Conservation (phyloP, 139 green algal species). For the Zygnema circumcarinatum region DNA sequence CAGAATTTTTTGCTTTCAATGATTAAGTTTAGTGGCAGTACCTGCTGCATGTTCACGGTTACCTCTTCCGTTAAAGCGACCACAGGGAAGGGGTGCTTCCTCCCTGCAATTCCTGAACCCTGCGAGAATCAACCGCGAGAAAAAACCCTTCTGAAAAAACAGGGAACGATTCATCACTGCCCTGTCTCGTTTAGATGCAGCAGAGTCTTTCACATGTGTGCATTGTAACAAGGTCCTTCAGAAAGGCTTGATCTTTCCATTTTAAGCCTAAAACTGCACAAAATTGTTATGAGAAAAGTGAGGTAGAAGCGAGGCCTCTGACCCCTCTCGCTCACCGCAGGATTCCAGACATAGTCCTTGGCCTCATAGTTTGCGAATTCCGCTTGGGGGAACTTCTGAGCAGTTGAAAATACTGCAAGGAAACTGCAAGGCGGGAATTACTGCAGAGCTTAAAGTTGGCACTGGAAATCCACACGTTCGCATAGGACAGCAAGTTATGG, state of each 20-base stretch:
- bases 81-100: not conserved
- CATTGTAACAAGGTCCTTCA: too few relatives aligned
- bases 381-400: slow-evolving; percentile 7
- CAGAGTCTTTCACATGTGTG: too few relatives aligned
- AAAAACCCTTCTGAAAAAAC: not conserved
- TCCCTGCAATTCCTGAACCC: not conserved
- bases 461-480: too few relatives aligned
- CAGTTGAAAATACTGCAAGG: slow-evolving; percentile 2
- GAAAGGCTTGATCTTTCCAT: too few relatives aligned
- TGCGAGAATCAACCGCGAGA: not conserved
- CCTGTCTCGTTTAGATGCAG: too few relatives aligned
- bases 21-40: not conserved
- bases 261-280: too few relatives aligned
- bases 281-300: too few relatives aligned
- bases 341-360: slow-evolving; percentile 34
- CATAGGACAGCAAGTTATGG: too few relatives aligned
- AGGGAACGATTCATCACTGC: too few relatives aligned
- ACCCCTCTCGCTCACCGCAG: slow-evolving; percentile 2
- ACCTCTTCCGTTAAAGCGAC: slow-evolving; percentile 1
- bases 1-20: too few relatives aligned
- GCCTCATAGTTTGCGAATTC: slow-evolving; percentile 6
- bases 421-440: slow-evolving; percentile 1
- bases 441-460: too few relatives aligned
- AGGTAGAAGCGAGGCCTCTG: too few relatives aligned
- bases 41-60: not conserved